phyloP scores from a whole-genome alignment of 78 protist genomes.

The Dictyostelium capitatum region DNA sequence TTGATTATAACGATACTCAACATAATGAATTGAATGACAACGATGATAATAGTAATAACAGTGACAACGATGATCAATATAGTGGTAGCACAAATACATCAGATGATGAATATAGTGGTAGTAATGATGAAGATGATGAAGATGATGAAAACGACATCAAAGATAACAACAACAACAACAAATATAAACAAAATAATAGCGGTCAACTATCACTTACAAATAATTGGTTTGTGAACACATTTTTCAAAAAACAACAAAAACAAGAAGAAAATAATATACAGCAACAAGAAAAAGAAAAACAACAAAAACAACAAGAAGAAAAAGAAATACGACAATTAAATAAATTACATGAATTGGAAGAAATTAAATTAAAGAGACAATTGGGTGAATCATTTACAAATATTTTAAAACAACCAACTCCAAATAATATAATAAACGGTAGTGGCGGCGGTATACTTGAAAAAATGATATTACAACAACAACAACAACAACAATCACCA shows the following conservation, averaged over 20 bases:
- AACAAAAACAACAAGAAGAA: neutral
- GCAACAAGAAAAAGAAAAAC: neutral
- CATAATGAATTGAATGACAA: neutral
- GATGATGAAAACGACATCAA: neutral
- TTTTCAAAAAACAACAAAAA: neutral
- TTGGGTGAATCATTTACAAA: neutral
- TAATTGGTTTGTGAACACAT: constrained; percentile 8
- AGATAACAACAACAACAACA: neutral
- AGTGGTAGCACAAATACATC: neutral
- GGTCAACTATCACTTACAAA: neutral
- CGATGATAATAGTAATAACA: neutral
- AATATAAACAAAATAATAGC: neutral
- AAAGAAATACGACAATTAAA: neutral
- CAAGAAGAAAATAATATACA: neutral
- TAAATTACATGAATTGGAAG: neutral
- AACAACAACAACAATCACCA: neutral
- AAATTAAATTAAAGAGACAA: too few relatives aligned
- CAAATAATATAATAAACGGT: too few relatives aligned
- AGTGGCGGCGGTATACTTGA: too few relatives aligned
- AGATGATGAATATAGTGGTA: neutral
- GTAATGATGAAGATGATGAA: neutral
- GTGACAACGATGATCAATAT: neutral
- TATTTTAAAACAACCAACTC: neutral
- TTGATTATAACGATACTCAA: neutral
- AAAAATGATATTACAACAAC: too few relatives aligned